Percentiles rank a stretch among this genome's conserved stretches.
phyloP scores from a whole-genome alignment of 2,329 filamentous ascomycete species.

The Xylariaceae sp. region DNA sequence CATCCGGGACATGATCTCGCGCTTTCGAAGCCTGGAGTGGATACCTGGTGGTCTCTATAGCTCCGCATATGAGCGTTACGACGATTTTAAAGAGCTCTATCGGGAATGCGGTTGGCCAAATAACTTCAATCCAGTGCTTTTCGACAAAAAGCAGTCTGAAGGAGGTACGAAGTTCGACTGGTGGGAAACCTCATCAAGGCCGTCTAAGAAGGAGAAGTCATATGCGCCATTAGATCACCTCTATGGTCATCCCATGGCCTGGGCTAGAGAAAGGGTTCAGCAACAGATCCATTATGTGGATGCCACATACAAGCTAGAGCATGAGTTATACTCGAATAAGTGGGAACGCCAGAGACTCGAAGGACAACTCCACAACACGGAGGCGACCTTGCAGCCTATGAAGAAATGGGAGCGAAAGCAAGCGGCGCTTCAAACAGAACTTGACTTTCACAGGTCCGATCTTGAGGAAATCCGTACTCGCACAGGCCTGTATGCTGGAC shows the following conservation, averaged over 20 bases:
- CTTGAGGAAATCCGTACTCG: constrained; percentile 8
- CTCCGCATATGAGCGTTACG: constrained; percentile 1
- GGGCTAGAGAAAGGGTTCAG: constrained; percentile 7
- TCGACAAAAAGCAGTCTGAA: constrained; percentile 2
- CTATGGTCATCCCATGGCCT: constrained; percentile 1
- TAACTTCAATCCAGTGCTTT: constrained; percentile 9
- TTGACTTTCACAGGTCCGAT: constrained; percentile 8
- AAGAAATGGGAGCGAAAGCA: constrained; percentile 3
- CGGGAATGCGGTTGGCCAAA: constrained; percentile 11
- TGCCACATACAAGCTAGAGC: constrained; percentile 7
- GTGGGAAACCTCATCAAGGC: background rate
- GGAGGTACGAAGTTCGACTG: constrained; percentile 3
- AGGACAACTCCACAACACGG: constrained; percentile 1
- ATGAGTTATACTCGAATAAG: constrained; percentile 3
- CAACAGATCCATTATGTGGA: constrained; percentile 7
- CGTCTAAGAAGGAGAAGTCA: background rate
- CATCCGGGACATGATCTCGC: constrained; percentile 7
- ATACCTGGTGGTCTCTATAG: constrained; percentile 11
- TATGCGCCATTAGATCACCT: constrained; percentile 5
- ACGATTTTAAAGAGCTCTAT: constrained; percentile 7
- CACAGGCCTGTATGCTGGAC: constrained; percentile 7
- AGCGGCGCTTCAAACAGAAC: constrained; percentile 1
- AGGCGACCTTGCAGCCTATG: constrained; percentile 4
- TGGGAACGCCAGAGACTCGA: constrained; percentile 3
- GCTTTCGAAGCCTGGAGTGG: constrained; percentile 5